Conservation (phyloP, 129 eudicot species). For the Flaveria brownii region DNA sequence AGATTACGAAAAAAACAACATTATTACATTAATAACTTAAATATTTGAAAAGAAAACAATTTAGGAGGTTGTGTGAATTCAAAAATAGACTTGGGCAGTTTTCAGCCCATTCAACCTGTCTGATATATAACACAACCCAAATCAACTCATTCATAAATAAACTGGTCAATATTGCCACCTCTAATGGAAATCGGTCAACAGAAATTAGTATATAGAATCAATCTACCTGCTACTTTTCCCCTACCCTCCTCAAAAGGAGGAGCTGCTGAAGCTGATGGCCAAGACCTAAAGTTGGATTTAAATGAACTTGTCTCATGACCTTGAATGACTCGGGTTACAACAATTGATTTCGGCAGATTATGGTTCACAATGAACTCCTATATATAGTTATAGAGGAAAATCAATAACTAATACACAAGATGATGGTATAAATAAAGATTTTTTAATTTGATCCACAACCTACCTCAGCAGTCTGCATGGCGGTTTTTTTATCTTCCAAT, state of each 20-base stretch:
- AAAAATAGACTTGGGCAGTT: not conserved
- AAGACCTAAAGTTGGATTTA: slow-evolving; percentile 80
- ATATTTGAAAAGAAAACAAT: not conserved
- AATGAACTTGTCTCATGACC: slow-evolving; percentile 86
- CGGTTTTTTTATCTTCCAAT: slow-evolving; percentile 84
- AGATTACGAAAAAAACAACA: not conserved
- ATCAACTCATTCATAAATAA: slow-evolving; percentile 2
- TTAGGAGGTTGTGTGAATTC: not conserved
- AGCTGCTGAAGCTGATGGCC: slow-evolving; percentile 86
- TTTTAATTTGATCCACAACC: not conserved
- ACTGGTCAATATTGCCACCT: not conserved
- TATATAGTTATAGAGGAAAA: slow-evolving; percentile 19
- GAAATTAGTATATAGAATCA: not conserved
- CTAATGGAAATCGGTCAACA: not conserved
- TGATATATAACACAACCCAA: not conserved
- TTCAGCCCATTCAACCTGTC: not conserved
- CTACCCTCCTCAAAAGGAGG: slow-evolving; percentile 70
- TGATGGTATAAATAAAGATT: not conserved
- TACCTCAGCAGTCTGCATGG: slow-evolving; percentile 83
- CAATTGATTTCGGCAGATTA: slow-evolving; percentile 75
- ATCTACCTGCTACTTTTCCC: slow-evolving; percentile 92
- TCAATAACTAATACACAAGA: slow-evolving; percentile 18
- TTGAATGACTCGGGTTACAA: slow-evolving; percentile 75
- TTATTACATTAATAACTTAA: not conserved
- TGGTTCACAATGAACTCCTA: slow-evolving; percentile 76